Evolutionary conservation across 805 yeast species (phyloP), one percentile per base, ranked within the genome.

Genomic region (Metschnikowia aberdeeniae): DNA sequence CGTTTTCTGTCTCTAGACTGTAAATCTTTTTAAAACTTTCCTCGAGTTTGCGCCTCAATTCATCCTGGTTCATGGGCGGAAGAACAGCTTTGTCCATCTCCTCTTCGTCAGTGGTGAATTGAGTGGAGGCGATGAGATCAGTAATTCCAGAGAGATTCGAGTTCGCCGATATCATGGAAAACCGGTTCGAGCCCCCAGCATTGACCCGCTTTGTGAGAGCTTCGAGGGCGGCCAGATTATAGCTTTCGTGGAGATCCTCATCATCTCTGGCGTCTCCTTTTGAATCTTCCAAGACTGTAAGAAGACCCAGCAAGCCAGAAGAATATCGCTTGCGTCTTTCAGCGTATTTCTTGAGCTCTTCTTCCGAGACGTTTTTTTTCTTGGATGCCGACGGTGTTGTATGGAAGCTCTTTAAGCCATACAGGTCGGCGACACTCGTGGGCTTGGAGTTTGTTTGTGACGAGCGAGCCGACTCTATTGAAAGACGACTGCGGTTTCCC

Each of bases 81-180:
- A 2, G 46, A 31, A 13, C 27, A 29, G 17, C 37, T 49, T 39
- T 39, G 17, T 11, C 14, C 14, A 5, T 54, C 5, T 58, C 63
- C 12, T 60, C 67, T 32, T 56, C 61, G 38, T 56, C 61, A 7
- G 67, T 66, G 39, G 52, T 84, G 56, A 51, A 76, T 54, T 56
- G 75, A 61, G 64, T 73, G 55, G 68, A 77, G 73, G 57, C 75
- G 58, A 42, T 75, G 53, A 40, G 76, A 67, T 50, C 82, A 63
- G 63, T 79, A 56, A 49, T 62, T 63, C 65, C 84, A 66, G 59
- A 72, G 53, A 45, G 61, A 56, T 48, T 86, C 46, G 64, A 84
- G 63, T 54, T 75, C 70, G 49, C 72, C 44, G 60, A 85, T 58
- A 40, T 77, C 70, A 68, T 50, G 7, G 87, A 78, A 46, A 77